These are phyloP conservation scores for Starmerella davenportii DNA, from an alignment of 805 yeast species.

Conservation along the genomic window DNA sequence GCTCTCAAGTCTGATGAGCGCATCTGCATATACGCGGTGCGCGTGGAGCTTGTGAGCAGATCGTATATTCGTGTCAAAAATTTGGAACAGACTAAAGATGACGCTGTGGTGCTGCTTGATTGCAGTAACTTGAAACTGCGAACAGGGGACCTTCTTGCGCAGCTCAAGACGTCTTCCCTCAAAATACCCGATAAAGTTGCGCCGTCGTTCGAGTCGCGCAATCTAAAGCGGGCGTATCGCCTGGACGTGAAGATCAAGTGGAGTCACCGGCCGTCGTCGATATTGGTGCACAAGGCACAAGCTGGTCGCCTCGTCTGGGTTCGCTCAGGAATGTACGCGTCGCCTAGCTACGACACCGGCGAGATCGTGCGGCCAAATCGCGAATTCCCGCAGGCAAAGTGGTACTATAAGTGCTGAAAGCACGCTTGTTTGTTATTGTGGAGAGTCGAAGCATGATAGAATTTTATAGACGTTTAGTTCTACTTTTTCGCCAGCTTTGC, in stretches of 20 bases:
- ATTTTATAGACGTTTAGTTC: no score
- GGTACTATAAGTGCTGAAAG: constrained; percentile 6
- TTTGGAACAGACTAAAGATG: constrained; percentile 5
- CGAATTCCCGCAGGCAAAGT: constrained; percentile 12
- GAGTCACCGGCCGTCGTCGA: constrained; percentile 14
- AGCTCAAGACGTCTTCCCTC: constrained; percentile 20
- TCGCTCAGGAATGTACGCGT: constrained; percentile 14
- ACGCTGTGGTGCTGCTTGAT: constrained; percentile 1
- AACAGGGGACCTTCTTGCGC: constrained; percentile 16
- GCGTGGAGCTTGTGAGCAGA: constrained; percentile 3
- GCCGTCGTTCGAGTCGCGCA: constrained; percentile 41
- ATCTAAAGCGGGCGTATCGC: constrained; percentile 31
- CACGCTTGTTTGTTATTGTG: no score
- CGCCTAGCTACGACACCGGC: constrained; percentile 17
- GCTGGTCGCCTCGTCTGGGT: constrained; percentile 11
- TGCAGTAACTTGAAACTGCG: constrained; percentile 2
- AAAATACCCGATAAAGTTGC: constrained; percentile 31
- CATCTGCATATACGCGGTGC: constrained; percentile 6
- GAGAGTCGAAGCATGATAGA: no score
- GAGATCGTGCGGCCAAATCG: constrained; percentile 10
- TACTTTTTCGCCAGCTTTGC: no score
- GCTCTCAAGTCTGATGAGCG: constrained; percentile 1
- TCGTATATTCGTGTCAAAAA: constrained; percentile 13
- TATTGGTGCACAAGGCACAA: constrained; percentile 11
- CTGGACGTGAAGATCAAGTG: constrained; percentile 21